Evolutionary conservation across 2,329 filamentous ascomycete genomes (phyloP), one percentile per base, ranked within the genome.

Genomic region (Diaporthe humulicola): DNA sequence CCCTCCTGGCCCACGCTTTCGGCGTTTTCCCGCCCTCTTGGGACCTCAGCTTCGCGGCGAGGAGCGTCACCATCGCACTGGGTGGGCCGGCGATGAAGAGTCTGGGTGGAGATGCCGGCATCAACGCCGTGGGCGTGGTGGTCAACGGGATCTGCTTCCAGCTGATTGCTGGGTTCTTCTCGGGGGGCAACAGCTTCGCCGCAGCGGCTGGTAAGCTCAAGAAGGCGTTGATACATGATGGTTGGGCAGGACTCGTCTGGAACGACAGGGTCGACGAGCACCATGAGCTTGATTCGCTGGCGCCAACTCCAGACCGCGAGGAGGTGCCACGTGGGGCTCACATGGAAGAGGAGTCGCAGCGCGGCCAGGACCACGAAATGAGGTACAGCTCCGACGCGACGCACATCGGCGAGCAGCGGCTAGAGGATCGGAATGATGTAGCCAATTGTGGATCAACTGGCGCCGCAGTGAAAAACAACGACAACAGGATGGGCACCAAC

Each of bases 51-150:
- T 90, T 89, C 76, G 86, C 87, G 0, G 87, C 87, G 1, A 83
- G 88, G 25, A 87, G 86, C 76, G 87, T 87, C 9, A 90, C 88
- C 0, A 81, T 90, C 9, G 88, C 88, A 0, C 81, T 90, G 15
- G 85, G 87, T 1, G 85, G 85, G 28, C 88, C 88, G 0, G 87
- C 86, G 0, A 85, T 88, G 79, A 78, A 79, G 2, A 82, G 83
- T 8, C 79, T 90, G 1, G 82, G 83, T 0, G 88, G 87, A 0
- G 88, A 88, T 72, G 78, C 81, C 4, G 85, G 85, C 1, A 82
- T 87, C 8, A 89, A 89, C 56, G 88, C 88, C 0, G 85, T 86
- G 2, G 81, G 89, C 60, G 88, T 90, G 7, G 88, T 89, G 2
- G 84, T 86, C 77, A 89, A 88, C 48, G 88, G 88, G 4, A 88